Evolutionary conservation across 257 asterid species (phyloP).

Genomic region (Verbena officinalis): DNA sequence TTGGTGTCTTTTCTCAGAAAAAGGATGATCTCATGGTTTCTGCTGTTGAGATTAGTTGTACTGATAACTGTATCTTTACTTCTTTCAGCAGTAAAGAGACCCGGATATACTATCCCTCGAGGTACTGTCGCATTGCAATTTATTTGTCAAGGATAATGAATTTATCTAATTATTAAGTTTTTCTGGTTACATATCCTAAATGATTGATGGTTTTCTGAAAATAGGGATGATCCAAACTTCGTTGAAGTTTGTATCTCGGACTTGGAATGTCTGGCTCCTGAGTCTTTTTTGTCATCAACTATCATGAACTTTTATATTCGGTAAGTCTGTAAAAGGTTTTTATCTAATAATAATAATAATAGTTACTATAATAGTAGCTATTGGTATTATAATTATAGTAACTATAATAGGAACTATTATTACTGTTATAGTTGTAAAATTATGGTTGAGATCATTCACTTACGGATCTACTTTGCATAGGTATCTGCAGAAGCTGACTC

Average conservation of each 20-base stretch:
- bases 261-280: slow-evolving; percentile 83
- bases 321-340: slow-evolving; percentile 46
- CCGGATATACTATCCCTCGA: slow-evolving; percentile 80
- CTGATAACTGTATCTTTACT: slow-evolving; percentile 34
- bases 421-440: slow-evolving; percentile 28
- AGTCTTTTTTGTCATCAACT: slow-evolving; percentile 72
- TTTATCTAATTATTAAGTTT: slow-evolving; percentile 8
- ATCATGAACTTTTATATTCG: slow-evolving; percentile 90
- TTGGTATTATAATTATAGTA: not conserved
- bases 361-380: not conserved
- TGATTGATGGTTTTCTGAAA: slow-evolving; percentile 34
- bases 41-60: slow-evolving; percentile 15
- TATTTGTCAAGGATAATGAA: slow-evolving; percentile 2
- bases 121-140: slow-evolving; percentile 46
- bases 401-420: not conserved
- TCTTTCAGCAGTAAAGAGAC: slow-evolving; percentile 51
- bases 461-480: slow-evolving; percentile 46
- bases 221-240: slow-evolving; percentile 80
- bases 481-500: slow-evolving; percentile 68
- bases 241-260: slow-evolving; percentile 68
- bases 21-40: slow-evolving; percentile 20
- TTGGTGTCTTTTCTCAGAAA: slow-evolving; percentile 24
- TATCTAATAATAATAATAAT: not conserved
- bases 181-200: slow-evolving; percentile 21
- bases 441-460: slow-evolving; percentile 26